Evolutionary conservation across 805 yeast genomes (phyloP).

Genomic region (Yarrowia sp.): DNA sequence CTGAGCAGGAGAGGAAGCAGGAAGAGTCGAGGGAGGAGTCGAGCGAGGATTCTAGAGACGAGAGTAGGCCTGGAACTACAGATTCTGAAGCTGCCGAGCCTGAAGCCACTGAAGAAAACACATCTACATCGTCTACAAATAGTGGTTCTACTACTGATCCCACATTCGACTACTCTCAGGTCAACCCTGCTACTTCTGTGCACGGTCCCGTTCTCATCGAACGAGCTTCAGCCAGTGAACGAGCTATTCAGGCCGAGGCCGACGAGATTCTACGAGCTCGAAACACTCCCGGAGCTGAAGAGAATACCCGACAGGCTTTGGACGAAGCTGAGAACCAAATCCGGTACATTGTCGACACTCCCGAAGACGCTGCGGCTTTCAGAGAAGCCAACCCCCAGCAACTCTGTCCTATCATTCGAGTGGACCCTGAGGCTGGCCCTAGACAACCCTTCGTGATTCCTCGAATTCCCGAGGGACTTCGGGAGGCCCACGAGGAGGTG

Average conservation of each 20-base stretch:
- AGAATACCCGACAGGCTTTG: background rate
- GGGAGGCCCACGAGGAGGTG: conserved; percentile 22
- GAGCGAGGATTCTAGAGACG: too few relatives aligned
- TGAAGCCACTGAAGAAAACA: too few relatives aligned
- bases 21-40: background rate
- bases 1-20: conserved; percentile 4
- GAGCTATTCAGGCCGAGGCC: conserved; percentile 26
- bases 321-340: background rate
- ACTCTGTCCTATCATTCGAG: conserved; percentile 22
- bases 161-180: background rate
- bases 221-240: conserved; percentile 4
- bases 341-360: conserved; percentile 26
- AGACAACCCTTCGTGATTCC: conserved; percentile 14
- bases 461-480: conserved; percentile 13
- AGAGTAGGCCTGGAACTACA: too few relatives aligned
- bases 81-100: too few relatives aligned
- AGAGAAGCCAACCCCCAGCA: conserved; percentile 19
- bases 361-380: conserved; percentile 20
- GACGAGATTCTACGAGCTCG: conserved; percentile 23
- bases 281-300: background rate
- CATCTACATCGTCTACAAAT: too few relatives aligned
- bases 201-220: conserved; percentile 17
- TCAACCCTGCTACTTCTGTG: conserved; percentile 7
- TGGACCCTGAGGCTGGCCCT: conserved; percentile 10
- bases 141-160: background rate